Conservation (phyloP, 805 yeast species). For the Ascoidea asiatica region DNA sequence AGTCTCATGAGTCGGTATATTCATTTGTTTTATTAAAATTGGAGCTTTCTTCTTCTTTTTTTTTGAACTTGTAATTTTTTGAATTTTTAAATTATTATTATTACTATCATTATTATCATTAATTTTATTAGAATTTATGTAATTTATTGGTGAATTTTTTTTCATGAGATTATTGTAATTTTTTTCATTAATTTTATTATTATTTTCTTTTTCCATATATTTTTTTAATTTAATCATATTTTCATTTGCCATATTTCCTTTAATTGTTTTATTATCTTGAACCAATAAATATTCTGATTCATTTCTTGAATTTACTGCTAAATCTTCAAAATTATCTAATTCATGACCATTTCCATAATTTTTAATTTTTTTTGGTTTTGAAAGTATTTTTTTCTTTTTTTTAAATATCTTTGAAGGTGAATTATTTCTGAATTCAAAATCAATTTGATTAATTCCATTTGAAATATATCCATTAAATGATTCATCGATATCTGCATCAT, state of each 20-base stretch:
- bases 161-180: not conserved
- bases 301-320: conserved; percentile 6
- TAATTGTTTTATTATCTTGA: conserved; percentile 1
- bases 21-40: conserved; percentile 7
- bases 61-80: not conserved
- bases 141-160: not conserved
- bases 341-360: conserved; percentile 7
- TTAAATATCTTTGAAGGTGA: not conserved
- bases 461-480: no score
- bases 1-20: conserved; percentile 2
- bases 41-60: conserved; percentile 1
- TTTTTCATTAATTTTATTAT: not conserved
- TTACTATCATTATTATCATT: not conserved
- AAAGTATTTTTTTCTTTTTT: conserved; percentile 3
- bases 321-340: conserved; percentile 7
- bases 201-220: conserved; percentile 4
- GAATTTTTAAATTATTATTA: conserved; percentile 1
- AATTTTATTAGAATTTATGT: not conserved
- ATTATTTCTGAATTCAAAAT: not conserved
- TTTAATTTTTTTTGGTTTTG: conserved; percentile 1
- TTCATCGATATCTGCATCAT: not conserved
- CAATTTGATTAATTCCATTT: not conserved
- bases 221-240: conserved; percentile 1
- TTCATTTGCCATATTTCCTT: conserved; percentile 1
- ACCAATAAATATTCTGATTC: conserved; percentile 2